A percentile compares a stretch with the other conserved stretches of the same genome.
phyloP scores from a whole-genome alignment of 2,329 filamentous ascomycete species.

The Venturia asperata region DNA sequence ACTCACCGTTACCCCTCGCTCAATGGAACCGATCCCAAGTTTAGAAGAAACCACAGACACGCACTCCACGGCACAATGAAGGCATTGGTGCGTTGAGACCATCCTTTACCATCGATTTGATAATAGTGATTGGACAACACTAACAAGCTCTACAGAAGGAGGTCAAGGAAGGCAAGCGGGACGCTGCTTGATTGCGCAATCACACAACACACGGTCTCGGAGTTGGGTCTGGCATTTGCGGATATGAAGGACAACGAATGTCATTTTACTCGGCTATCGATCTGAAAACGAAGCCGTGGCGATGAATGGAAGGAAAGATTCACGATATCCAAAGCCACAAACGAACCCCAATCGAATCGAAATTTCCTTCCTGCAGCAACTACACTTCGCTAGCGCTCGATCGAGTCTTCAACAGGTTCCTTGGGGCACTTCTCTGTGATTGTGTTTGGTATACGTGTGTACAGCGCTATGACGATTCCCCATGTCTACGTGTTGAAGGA shows the following conservation, averaged over 20 bases:
- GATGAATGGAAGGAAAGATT: neutral
- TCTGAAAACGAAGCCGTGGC: neutral
- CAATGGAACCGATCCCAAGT: constrained; percentile 98
- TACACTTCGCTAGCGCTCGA: neutral
- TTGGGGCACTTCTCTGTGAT: neutral
- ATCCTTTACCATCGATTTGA: constrained; percentile 14
- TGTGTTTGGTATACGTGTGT: constrained; percentile 59
- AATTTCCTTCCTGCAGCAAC: neutral
- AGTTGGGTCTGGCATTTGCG: constrained; percentile 13
- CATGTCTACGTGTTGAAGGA: constrained; percentile 62
- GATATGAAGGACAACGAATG: constrained; percentile 7
- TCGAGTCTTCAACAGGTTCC: neutral
- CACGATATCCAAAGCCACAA: constrained; percentile 1
- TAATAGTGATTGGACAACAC: constrained; percentile 2
- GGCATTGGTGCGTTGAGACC: constrained; percentile 69
- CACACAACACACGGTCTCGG: constrained; percentile 9
- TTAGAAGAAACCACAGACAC: constrained; percentile 99
- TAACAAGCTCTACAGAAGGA: constrained; percentile 64
- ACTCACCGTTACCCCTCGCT: constrained; percentile 97
- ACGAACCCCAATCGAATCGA: constrained; percentile 11
- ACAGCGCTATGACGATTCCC: constrained; percentile 53
- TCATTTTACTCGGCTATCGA: constrained; percentile 6
- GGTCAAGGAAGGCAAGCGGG: constrained; percentile 91
- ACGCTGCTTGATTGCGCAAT: constrained; percentile 60
- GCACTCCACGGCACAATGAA: constrained; percentile 98